Percentiles rank a stretch among this genome's conserved stretches.
These are phyloP conservation scores for Furcasterigmium furcatum DNA, from an alignment of 2,329 filamentous ascomycete species.

Conservation along the genomic window DNA sequence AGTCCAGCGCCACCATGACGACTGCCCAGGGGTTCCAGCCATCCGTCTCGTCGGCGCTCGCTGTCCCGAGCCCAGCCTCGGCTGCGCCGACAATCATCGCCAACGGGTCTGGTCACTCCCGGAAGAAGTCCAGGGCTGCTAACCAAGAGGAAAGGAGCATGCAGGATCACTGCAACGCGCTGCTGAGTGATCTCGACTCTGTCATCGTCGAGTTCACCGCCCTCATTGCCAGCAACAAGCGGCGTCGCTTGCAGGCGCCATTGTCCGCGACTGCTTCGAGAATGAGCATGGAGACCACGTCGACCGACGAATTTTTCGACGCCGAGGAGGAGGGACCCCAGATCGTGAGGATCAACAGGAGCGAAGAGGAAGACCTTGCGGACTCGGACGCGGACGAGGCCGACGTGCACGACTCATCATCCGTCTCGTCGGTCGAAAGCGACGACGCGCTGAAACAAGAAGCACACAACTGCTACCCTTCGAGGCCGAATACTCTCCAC, in stretches of 20 bases:
- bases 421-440: slow-evolving; percentile 56
- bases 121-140: slow-evolving; percentile 30
- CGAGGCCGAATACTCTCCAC: slow-evolving; percentile 69
- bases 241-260: slow-evolving; percentile 60
- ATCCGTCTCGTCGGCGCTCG: slow-evolving; percentile 31
- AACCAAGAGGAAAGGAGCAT: slow-evolving; percentile 60
- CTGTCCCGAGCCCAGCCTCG: slow-evolving; percentile 38
- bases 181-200: slow-evolving; percentile 81
- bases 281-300: slow-evolving; percentile 76
- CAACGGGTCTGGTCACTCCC: slow-evolving; percentile 25
- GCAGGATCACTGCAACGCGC: slow-evolving; percentile 76
- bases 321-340: slow-evolving; percentile 67
- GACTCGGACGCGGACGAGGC: slow-evolving; percentile 54
- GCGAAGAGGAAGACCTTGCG: slow-evolving; percentile 62
- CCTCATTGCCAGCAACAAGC: slow-evolving; percentile 75
- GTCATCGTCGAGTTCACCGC: slow-evolving; percentile 80
- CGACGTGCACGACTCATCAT: slow-evolving; percentile 52
- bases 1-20: slow-evolving; percentile 56
- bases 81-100: slow-evolving; percentile 23
- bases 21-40: slow-evolving; percentile 35
- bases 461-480: slow-evolving; percentile 65
- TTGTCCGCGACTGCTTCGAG: slow-evolving; percentile 38
- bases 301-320: slow-evolving; percentile 92
- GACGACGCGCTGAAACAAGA: slow-evolving; percentile 57
- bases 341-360: slow-evolving; percentile 70